Conservation (phyloP, 2,329 filamentous ascomycete genomes). For the Mycosphaerelloides madeirae region DNA sequence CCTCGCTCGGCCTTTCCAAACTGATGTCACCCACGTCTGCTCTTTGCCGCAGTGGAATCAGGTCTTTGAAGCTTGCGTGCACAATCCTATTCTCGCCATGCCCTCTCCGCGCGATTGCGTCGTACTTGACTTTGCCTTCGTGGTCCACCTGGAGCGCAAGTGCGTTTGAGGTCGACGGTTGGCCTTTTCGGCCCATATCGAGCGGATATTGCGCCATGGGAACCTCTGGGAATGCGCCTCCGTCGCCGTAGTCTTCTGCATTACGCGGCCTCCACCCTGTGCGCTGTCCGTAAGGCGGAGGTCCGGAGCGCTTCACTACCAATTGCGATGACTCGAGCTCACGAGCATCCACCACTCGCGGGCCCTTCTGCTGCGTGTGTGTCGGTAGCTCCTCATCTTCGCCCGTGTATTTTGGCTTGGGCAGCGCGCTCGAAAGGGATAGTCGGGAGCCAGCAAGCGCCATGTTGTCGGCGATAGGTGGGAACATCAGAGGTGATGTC, state of each 20-base stretch:
- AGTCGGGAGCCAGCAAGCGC: conserved; percentile 19
- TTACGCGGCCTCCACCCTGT: conserved; percentile 84
- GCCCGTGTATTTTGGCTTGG: conserved; percentile 85
- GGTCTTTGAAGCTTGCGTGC: conserved; percentile 92
- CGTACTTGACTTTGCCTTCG: conserved; percentile 92
- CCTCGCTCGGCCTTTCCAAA: conserved; percentile 75
- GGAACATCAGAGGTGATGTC: no score
- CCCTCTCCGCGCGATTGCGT: conserved; percentile 85
- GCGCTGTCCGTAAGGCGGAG: conserved; percentile 82
- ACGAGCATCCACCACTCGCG: conserved; percentile 73
- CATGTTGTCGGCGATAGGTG: conserved; percentile 10
- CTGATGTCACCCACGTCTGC: conserved; percentile 91
- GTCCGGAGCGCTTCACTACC: conserved; percentile 74
- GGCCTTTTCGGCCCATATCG: conserved; percentile 80
- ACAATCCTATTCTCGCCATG: conserved; percentile 80
- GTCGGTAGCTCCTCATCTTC: conserved; percentile 76
- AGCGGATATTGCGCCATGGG: conserved; percentile 91
- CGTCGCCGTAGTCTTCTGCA: conserved; percentile 91
- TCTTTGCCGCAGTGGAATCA: conserved; percentile 88
- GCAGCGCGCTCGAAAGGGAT: conserved; percentile 73
- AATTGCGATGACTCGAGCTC: conserved; percentile 82
- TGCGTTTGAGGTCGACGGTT: conserved; percentile 68
- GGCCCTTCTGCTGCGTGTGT: conserved; percentile 69
- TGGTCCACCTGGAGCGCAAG: conserved; percentile 87
- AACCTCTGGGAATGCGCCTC: conserved; percentile 91